phyloP scores from a whole-genome alignment of 2,329 filamentous ascomycete genomes.

The Clarireedia paspali region DNA sequence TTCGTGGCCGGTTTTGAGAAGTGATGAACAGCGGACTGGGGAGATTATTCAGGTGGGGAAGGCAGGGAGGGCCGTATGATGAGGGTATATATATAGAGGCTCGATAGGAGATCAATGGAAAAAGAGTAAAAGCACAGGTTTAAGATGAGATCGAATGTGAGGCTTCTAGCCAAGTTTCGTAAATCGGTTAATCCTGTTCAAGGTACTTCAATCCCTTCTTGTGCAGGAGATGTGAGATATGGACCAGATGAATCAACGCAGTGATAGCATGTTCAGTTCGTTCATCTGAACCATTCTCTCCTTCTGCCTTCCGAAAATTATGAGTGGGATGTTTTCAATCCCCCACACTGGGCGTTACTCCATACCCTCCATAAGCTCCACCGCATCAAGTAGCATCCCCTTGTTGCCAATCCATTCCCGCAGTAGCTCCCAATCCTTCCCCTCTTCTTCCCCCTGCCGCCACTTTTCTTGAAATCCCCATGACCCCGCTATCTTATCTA shows the following conservation, averaged over 20 bases:
- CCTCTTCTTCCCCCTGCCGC: constrained; percentile 82
- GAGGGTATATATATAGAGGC: not conserved
- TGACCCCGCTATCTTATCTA: constrained; percentile 77
- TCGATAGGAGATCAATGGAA: not conserved
- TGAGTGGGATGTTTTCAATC: not conserved
- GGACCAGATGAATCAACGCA: too few species aligned
- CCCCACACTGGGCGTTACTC: constrained; percentile 36
- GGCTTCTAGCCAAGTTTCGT: not conserved
- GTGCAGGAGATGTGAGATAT: too few species aligned
- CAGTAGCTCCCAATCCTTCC: constrained; percentile 79
- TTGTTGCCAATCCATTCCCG: constrained; percentile 75
- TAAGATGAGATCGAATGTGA: not conserved
- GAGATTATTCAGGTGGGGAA: constrained; percentile 87
- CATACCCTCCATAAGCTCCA: constrained; percentile 92
- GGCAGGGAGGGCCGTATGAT: constrained; percentile 44
- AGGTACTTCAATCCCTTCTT: too few species aligned
- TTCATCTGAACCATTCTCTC: too few species aligned
- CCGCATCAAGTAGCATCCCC: constrained; percentile 84
- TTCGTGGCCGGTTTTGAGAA: constrained; percentile 61
- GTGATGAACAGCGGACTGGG: constrained; percentile 56
- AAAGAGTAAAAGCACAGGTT: not conserved
- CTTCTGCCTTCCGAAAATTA: too few species aligned
- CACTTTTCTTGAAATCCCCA: constrained; percentile 85
- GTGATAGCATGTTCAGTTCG: too few species aligned
- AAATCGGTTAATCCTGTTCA: too few species aligned